Percentiles rank a stretch among this genome's conserved stretches.
Conservation (phyloP, 2,329 filamentous ascomycete genomes). For the Ophiostoma sp. region DNA sequence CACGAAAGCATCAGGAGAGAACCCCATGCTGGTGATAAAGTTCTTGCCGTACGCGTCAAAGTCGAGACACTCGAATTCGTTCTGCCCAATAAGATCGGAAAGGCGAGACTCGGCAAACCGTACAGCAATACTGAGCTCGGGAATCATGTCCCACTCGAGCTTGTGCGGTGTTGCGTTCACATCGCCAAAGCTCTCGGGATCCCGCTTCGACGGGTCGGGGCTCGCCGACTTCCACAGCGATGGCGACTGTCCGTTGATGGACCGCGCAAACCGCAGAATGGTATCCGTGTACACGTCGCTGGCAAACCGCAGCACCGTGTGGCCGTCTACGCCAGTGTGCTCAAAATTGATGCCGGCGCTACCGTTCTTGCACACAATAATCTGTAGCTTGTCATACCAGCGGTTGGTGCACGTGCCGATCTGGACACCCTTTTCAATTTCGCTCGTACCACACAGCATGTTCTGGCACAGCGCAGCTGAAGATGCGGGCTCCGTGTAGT, state of each 20-base stretch:
- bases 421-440: slow-evolving; percentile 88
- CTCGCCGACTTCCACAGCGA: slow-evolving; percentile 86
- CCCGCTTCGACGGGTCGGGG: slow-evolving; percentile 86
- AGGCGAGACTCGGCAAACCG: slow-evolving; percentile 93
- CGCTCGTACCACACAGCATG: slow-evolving; percentile 94
- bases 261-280: slow-evolving; percentile 88
- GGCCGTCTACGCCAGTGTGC: slow-evolving; percentile 94
- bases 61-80: slow-evolving; percentile 89
- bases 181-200: slow-evolving; percentile 85
- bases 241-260: slow-evolving; percentile 90
- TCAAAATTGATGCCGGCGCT: slow-evolving; percentile 99
- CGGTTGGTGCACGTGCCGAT: slow-evolving; percentile 96
- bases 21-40: slow-evolving; percentile 94
- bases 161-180: slow-evolving; percentile 93
- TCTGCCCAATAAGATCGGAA: slow-evolving; percentile 91
- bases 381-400: slow-evolving; percentile 99
- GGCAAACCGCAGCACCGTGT: slow-evolving; percentile 92
- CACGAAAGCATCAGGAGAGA: slow-evolving; percentile 94
- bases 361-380: slow-evolving; percentile 98
- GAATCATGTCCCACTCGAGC: slow-evolving; percentile 94
- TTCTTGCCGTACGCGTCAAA: slow-evolving; percentile 90
- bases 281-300: slow-evolving; percentile 97
- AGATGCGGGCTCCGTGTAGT: slow-evolving; percentile 80
- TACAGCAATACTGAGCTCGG: slow-evolving; percentile 82
- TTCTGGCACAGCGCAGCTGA: slow-evolving; percentile 89